These are phyloP conservation scores for Mucor racemosus DNA, from an alignment of 371 early-diverging fungal species.

Conservation along the genomic window DNA sequence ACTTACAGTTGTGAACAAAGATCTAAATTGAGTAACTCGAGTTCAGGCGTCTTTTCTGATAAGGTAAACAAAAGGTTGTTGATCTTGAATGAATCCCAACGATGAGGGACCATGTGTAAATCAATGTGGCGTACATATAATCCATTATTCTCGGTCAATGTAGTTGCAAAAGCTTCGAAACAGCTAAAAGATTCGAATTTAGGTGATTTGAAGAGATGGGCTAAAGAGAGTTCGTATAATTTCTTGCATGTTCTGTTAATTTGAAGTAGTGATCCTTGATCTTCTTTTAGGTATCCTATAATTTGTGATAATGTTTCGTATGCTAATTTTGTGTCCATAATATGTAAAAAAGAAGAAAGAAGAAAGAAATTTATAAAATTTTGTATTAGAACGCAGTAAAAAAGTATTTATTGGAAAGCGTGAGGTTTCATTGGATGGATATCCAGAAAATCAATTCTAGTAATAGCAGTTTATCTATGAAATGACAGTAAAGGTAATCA, in stretches of 20 bases:
- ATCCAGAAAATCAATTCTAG: too few species aligned
- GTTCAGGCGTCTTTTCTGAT: conserved; percentile 18
- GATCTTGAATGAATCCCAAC: conserved; percentile 19
- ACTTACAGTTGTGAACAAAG: conserved; percentile 11
- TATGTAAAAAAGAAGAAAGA: neutral
- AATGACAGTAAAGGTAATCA: too few species aligned
- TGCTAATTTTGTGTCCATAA: conserved; percentile 38
- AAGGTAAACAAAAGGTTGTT: neutral
- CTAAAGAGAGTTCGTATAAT: neutral
- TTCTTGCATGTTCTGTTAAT: conserved; percentile 12
- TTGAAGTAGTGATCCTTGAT: conserved; percentile 19
- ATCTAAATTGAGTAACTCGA: conserved; percentile 28
- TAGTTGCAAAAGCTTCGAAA: conserved; percentile 17
- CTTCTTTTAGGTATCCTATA: conserved; percentile 18
- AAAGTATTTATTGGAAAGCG: too few species aligned
- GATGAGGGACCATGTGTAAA: conserved; percentile 28
- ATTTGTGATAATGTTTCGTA: conserved; percentile 56
- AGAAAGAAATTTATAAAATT: neutral
- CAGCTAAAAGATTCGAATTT: conserved; percentile 13
- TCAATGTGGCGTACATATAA: conserved; percentile 15
- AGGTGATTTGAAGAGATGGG: conserved; percentile 23
- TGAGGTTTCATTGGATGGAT: too few species aligned
- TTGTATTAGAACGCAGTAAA: neutral
- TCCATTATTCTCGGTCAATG: conserved; percentile 10
- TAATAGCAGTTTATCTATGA: too few species aligned